Conservation (phyloP, 164 flowering plant species). For the Brasenia schreberi region DNA sequence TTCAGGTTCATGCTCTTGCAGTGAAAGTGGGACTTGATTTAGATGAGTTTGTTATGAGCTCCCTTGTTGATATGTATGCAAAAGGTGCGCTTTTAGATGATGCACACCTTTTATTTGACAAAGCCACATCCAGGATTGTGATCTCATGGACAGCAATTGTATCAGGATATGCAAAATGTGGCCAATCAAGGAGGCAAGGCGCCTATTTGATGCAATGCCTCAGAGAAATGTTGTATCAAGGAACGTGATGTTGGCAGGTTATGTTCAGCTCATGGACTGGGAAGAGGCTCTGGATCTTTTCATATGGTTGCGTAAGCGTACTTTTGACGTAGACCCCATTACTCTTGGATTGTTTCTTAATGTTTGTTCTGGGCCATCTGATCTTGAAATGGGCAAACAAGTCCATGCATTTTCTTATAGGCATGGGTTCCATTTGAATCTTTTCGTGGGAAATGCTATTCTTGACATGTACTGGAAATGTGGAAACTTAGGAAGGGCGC, state of each 20-base stretch:
- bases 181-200: constrained; percentile 35
- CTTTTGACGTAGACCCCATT: constrained; percentile 21
- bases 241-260: constrained; percentile 40
- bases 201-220: constrained; percentile 51
- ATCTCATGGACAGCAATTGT: constrained; percentile 38
- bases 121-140: constrained; percentile 19
- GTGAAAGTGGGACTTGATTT: constrained; percentile 22
- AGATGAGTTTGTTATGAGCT: constrained; percentile 28
- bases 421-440: constrained; percentile 20
- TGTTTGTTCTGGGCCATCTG: constrained; percentile 33
- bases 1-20: constrained; percentile 39
- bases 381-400: constrained; percentile 41
- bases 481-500: constrained; percentile 27
- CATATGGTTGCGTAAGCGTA: constrained; percentile 14
- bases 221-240: constrained; percentile 14
- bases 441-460: constrained; percentile 33
- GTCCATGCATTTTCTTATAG: constrained; percentile 48
- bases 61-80: constrained; percentile 42
- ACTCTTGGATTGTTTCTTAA: constrained; percentile 32
- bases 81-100: constrained; percentile 32
- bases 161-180: constrained; percentile 34
- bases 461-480: constrained; percentile 63
- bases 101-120: constrained; percentile 27
- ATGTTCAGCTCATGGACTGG: constrained; percentile 23
- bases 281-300: constrained; percentile 45